Evolutionary conservation across 164 flowering plant genomes (phyloP), one percentile per base, ranked within the genome.

Genomic region (Euptelea pleiosperma): DNA sequence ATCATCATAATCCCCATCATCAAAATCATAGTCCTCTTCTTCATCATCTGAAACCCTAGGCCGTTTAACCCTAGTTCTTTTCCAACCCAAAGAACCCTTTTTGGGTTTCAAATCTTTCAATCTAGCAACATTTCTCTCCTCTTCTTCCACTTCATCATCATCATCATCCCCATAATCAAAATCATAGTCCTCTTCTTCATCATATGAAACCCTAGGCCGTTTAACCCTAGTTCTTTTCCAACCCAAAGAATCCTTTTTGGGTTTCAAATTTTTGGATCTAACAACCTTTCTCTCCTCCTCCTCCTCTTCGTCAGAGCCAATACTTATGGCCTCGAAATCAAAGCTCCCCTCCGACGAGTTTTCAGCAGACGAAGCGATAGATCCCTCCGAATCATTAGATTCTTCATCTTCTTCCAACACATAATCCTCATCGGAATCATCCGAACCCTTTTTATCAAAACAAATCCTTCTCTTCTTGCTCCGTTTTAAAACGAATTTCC

Each of bases 341-440:
- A 72, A 63, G 55, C 77, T 62, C 16, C 78, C 90, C 21, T 82
- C 86, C 0, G 79, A 77, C 25, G 65, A 73, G 56, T 72, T 59
- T 15, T 55, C 80, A 37, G 75, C 82, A 35, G 77, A 55, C 10
- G 69, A 74, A 36, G 60, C 71, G 36, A 57, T 58, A 37, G 64
- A 72, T 9, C 74, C 84, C 47, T 76, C 83, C 10, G 70, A 75
- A 19, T 64, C 69, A 26, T 73, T 76, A 41, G 61, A 77, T 28
- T 70, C 80, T 28, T 64, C 57, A 30, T 72, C 89, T 25, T 74
- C 81, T 48, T 65, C 79, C 19, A 79, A 69, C 54, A 80, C 80
- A 61, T 79, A 88, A 74, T 93, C 98, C 75, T 88, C 94, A 67
- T 93, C 98, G 1, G 97, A 90, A 68, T 77, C 92, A 74, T 89